These are phyloP conservation scores for Aspergillus amoenus DNA, from an alignment of 2,329 filamentous ascomycete genomes.

Conservation along the genomic window DNA sequence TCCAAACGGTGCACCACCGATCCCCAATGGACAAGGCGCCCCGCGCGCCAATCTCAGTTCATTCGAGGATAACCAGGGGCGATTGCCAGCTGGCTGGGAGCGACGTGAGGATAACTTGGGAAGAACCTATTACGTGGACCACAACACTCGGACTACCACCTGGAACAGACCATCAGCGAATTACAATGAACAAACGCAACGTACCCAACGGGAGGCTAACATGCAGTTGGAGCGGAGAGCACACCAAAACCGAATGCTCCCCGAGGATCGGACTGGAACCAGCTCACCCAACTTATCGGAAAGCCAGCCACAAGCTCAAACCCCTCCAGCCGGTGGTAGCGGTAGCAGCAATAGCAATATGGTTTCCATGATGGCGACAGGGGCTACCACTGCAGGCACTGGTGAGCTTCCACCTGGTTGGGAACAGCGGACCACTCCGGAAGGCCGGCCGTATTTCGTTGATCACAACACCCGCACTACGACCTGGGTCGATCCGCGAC, in stretches of 20 bases:
- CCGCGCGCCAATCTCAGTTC: constrained; percentile 70
- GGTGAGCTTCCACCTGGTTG: constrained; percentile 93
- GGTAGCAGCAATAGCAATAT: constrained; percentile 50
- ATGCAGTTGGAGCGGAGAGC: constrained; percentile 90
- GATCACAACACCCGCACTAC: constrained; percentile 98
- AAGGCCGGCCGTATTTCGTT: constrained; percentile 94
- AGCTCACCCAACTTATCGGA: constrained; percentile 78
- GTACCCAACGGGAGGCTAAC: constrained; percentile 80
- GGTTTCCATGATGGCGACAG: constrained; percentile 89
- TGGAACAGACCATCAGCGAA: constrained; percentile 88
- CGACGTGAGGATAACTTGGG: constrained; percentile 92
- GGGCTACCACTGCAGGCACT: constrained; percentile 88
- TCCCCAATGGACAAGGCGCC: constrained; percentile 38
- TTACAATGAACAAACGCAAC: constrained; percentile 72
- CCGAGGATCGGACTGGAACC: constrained; percentile 90
- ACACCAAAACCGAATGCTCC: constrained; percentile 92
- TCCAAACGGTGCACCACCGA: constrained; percentile 39
- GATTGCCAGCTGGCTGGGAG: constrained; percentile 92
- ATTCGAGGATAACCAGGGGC: constrained; percentile 94
- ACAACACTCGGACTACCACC: constrained; percentile 93
- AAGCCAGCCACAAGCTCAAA: constrained; percentile 41
- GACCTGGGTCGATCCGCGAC: constrained; percentile 95
- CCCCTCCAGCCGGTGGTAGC: constrained; percentile 46
- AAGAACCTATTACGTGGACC: constrained; percentile 96
- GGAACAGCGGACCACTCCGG: constrained; percentile 94